Evolutionary conservation across 345 rosid species (phyloP).

Genomic region (Aquilaria yunnanensis): DNA sequence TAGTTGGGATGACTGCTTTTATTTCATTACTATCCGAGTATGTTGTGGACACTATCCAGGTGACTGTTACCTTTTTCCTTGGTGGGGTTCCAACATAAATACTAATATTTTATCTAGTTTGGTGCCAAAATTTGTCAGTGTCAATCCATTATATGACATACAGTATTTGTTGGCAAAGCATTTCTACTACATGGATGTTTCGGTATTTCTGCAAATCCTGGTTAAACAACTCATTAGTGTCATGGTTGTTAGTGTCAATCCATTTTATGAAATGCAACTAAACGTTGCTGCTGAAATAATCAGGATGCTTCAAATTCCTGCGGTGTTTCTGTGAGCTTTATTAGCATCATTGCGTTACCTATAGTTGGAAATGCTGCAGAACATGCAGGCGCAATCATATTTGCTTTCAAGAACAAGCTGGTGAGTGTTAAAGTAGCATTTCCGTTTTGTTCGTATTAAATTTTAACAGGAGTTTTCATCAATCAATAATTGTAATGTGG

Average conservation of each 20-base stretch:
- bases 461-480: neutral
- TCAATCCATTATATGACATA: no score
- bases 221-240: neutral
- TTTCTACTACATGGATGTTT: no score
- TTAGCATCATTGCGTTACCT: slow-evolving; percentile 82
- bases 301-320: slow-evolving; percentile 81
- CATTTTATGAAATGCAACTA: no score
- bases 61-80: slow-evolving; percentile 9
- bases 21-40: slow-evolving; percentile 75
- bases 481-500: neutral
- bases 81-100: neutral
- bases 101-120: no score
- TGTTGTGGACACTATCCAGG: slow-evolving; percentile 85
- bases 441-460: neutral
- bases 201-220: no score
- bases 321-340: slow-evolving; percentile 88
- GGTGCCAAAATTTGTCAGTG: no score
- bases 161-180: no score
- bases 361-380: slow-evolving; percentile 95
- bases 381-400: slow-evolving; percentile 91
- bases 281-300: no score
- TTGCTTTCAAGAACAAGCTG: slow-evolving; percentile 88
- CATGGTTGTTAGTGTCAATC: neutral
- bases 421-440: slow-evolving; percentile 24
- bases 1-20: slow-evolving; percentile 70